Base-by-base conservation (phyloP, 1,284 basidiomycete species). In the Sporisorium exsertum region DNA sequence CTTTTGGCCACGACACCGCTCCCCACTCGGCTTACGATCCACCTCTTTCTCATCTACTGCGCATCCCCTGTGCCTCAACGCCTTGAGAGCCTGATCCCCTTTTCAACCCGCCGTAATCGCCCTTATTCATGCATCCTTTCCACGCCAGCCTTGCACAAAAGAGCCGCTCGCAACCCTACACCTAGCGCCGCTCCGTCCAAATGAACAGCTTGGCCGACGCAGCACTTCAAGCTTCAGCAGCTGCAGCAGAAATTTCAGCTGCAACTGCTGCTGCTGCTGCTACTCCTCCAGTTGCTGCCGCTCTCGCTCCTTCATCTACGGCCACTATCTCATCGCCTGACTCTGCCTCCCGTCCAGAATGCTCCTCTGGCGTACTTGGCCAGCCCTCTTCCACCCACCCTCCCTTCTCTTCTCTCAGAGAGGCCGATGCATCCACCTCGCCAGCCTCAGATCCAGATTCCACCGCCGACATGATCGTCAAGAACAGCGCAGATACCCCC, bases 191-290 rank as follows among this genome's bases (percentile, higher is more conserved):
- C n/a, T 13, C 56, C 40, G 20, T 5, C 58, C 50, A 54, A 46
- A 74, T 74, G 72, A 74, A 74, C 33, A 74, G 66, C 60, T 55
- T 74, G 54, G 72, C 72, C 33, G 72, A 74, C 35, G 72, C 72
- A 20, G 66, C 72, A 20, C 43, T 27, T 20, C 49, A 64, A n/a
- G 72, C 64, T 40, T 53, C 58, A 15, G 49, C 63, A 4, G 63
- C 57, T 4, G 51, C 64, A 2, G 35, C 54, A 0, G 46, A 35
- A 13, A 33, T 47, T 50, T 55, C 69, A 9, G 58, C 69, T 10
- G 57, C 58, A 22, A 29, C 58, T 40, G 20, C 51, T 20, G 33
- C 46, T 27, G 37, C 45, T 20, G 24, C 47, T n/a, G n/a, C 47
- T 4, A 2, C 16, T 46, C 1, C 20, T 45, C n/a, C 20, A 22